phyloP scores from a whole-genome alignment of 352 stramenopile genomes.

The Pythium dissotocum region DNA sequence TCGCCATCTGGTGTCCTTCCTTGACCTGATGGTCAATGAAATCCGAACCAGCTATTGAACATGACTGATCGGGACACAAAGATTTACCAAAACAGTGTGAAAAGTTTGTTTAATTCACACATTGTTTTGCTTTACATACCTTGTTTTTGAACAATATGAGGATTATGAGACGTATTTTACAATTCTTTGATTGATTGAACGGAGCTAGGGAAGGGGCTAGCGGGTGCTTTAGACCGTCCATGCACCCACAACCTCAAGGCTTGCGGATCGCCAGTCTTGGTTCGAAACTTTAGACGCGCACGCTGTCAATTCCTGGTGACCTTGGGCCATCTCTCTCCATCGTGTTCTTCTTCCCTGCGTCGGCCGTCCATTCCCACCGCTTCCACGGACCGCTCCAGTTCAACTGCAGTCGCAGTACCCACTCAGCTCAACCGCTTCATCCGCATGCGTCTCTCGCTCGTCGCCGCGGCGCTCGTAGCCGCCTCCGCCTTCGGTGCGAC shows the following conservation, averaged over 20 bases:
- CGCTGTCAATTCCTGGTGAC: not conserved
- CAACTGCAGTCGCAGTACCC: not conserved
- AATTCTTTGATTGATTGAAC: not conserved
- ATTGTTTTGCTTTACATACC: too few relatives aligned
- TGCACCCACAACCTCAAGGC: not conserved
- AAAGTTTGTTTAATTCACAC: too few relatives aligned
- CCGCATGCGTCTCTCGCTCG: not conserved
- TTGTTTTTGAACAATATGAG: too few relatives aligned
- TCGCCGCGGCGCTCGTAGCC: not conserved
- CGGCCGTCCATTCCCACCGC: not conserved
- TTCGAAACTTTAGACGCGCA: not conserved
- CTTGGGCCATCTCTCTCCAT: too few relatives aligned
- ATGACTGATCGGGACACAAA: too few relatives aligned
- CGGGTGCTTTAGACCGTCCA: not conserved
- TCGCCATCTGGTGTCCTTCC: too few relatives aligned
- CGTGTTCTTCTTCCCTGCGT: not conserved
- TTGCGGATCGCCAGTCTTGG: not conserved
- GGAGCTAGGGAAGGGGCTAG: not conserved
- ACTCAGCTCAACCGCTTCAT: not conserved
- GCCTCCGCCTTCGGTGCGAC: not conserved
- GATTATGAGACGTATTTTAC: too few relatives aligned
- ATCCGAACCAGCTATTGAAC: too few relatives aligned
- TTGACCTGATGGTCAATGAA: too few relatives aligned
- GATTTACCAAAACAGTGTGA: too few relatives aligned
- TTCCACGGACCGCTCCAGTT: not conserved